These are phyloP conservation scores for Bisporella sp. DNA, from an alignment of 2,329 filamentous ascomycete genomes.

Conservation along the genomic window DNA sequence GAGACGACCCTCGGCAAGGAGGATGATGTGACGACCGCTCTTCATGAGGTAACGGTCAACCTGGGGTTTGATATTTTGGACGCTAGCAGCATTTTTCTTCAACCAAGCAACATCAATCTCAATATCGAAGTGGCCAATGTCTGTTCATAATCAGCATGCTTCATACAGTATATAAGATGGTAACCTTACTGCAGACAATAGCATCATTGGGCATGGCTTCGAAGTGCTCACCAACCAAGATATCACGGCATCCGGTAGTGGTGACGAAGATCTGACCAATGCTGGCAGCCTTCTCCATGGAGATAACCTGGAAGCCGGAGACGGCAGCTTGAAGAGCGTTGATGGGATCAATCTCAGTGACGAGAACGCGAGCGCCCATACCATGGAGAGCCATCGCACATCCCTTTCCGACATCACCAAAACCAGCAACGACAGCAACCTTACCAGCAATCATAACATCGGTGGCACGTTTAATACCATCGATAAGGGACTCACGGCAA, in stretches of 20 bases:
- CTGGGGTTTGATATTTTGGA: slow-evolving; percentile 99
- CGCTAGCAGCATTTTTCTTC: slow-evolving; percentile 89
- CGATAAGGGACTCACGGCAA: slow-evolving; percentile 96
- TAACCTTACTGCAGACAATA: slow-evolving; percentile 84
- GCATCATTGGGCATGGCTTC: slow-evolving; percentile 94
- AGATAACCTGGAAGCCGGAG: slow-evolving; percentile 91
- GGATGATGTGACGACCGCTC: slow-evolving; percentile 93
- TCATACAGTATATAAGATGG: no score
- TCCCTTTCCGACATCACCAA: slow-evolving; percentile 98
- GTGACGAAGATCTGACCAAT: slow-evolving; percentile 97
- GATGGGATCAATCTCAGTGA: slow-evolving; percentile 98
- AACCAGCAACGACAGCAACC: slow-evolving; percentile 95
- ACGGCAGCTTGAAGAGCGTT: slow-evolving; percentile 98
- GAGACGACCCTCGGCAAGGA: slow-evolving; percentile 95
- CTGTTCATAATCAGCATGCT: slow-evolving; percentile 28
- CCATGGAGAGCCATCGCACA: slow-evolving; percentile 91
- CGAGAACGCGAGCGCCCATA: slow-evolving; percentile 94
- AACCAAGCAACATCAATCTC: slow-evolving; percentile 99
- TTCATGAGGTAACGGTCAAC: slow-evolving; percentile 96
- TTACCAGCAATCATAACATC: slow-evolving; percentile 99
- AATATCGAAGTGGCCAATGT: slow-evolving; percentile 99
- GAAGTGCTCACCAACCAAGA: slow-evolving; percentile 87
- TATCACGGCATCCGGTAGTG: slow-evolving; percentile 98
- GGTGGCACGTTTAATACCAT: slow-evolving; percentile 99
- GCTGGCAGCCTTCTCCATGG: slow-evolving; percentile 92